Base-by-base conservation (phyloP, 2,329 filamentous ascomycete genomes). In the Fusarium camptoceras region DNA sequence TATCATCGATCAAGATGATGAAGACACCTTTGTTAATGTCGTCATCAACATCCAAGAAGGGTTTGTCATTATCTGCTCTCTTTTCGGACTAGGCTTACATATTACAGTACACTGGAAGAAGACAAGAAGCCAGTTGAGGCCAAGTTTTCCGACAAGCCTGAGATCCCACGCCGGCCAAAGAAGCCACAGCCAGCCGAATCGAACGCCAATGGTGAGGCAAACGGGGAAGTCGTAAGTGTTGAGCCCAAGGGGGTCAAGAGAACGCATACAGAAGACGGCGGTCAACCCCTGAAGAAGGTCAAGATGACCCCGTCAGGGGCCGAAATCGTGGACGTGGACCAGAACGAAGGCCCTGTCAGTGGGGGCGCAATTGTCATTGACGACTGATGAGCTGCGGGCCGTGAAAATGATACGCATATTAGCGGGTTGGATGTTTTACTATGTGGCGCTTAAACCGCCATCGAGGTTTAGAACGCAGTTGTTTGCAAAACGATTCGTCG, bases 381-480 rank as follows among this genome's bases (percentile, higher is more conserved):
- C 60, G 85, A 89, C 72, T 89, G 78, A 85, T 56, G 37, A 46
- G 24, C 34, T 14, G 18, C 49, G 10, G 53, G 30, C 51, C 37
- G 39, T 24, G 43, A 66, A 28, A 34, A 49, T 48, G 47, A 41
- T 56, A 55, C 62, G 27, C 50, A 58, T 54, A 66, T 66, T 41
- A 41, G 53, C 53, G 48, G 53, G 55, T 55, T 28, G 37, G 63
- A 59, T 25, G 55, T 27, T 55, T 59, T 28, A 60, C 85, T 77
- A 92, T 73, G 80, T 80, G 53, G 92, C 92, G 78, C 92, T 94
- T 71, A 97, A 79, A 3, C 94, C 94, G 18, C 94, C 94, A 79
- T 97, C 94, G 28, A 97, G 84, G 78, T 94, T 96, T 54, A 97
- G 84, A 53, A 94, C 86, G 78, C 93, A 96, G 71, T 97, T 97